Conservation (phyloP, 2,329 filamentous ascomycete genomes). For the Arthrinium phaeospermum region DNA sequence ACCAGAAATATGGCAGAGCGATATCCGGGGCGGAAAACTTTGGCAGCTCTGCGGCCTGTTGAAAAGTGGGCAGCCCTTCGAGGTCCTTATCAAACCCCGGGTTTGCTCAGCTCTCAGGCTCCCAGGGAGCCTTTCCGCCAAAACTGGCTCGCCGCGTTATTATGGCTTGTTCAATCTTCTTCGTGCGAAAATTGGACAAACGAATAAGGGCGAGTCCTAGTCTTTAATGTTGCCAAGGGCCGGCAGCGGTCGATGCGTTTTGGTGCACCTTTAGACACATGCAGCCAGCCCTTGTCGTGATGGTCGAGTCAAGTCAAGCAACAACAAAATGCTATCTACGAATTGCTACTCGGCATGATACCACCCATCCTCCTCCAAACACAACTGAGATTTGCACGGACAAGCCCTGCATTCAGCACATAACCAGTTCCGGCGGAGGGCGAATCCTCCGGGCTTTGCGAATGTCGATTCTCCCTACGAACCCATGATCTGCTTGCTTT, state of each 20-base stretch:
- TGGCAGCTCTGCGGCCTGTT: background rate
- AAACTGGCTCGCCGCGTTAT: background rate
- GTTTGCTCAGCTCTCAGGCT: background rate
- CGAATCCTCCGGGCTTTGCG: background rate
- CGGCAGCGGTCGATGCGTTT: background rate
- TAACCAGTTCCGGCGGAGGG: background rate
- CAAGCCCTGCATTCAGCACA: background rate
- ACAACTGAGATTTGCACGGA: background rate
- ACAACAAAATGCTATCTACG: conserved; percentile 17
- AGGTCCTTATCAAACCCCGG: background rate
- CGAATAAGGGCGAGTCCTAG: background rate
- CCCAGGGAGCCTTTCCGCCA: background rate
- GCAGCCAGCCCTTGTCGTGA: conserved; percentile 15
- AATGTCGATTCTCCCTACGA: background rate
- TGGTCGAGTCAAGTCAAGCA: conserved; percentile 19
- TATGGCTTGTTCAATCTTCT: background rate
- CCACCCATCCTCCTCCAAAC: conserved; percentile 2
- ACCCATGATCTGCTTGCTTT: background rate
- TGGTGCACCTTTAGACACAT: conserved; percentile 11
- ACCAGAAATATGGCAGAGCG: background rate
- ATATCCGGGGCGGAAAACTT: background rate
- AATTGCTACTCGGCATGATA: conserved; percentile 13
- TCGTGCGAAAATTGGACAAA: background rate
- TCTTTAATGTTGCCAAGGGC: conserved; percentile 7
- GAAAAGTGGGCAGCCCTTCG: background rate